Evolutionary conservation across 192 early-diverging fungal species (phyloP).

Genomic region (Umbelopsis vinacea): DNA sequence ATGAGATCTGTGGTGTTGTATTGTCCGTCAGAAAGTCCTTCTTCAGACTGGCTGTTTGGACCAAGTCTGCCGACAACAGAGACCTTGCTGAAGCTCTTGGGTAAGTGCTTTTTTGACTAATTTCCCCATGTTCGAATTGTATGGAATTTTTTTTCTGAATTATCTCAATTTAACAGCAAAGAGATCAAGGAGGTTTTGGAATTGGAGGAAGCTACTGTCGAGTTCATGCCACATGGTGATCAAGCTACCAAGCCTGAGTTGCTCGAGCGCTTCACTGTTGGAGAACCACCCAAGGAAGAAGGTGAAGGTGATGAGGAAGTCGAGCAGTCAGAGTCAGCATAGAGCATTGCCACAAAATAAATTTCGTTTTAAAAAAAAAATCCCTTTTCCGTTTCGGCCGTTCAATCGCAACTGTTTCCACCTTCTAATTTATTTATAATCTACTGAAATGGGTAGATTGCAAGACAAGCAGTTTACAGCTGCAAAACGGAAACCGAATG

Average conservation of each 20-base stretch:
- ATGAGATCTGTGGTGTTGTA: conserved; percentile 90
- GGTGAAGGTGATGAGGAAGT: background rate
- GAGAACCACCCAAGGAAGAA: background rate
- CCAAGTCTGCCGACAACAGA: conserved; percentile 58
- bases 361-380: background rate
- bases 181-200: conserved; percentile 33
- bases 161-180: conserved; percentile 2
- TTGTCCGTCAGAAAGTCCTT: conserved; percentile 82
- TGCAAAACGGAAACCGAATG: background rate
- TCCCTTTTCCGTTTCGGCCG: background rate
- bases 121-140: background rate
- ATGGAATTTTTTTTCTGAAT: background rate
- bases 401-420: background rate
- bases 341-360: too few relatives aligned
- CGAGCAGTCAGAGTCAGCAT: too few relatives aligned
- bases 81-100: conserved; percentile 54
- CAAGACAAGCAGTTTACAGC: conserved; percentile 32
- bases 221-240: conserved; percentile 37
- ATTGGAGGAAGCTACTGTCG: conserved; percentile 13
- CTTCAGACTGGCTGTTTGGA: conserved; percentile 90
- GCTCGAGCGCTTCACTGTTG: conserved; percentile 2
- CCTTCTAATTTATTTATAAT: too few relatives aligned
- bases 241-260: conserved; percentile 25
- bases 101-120: conserved; percentile 41
- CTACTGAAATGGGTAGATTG: conserved; percentile 22